Base-by-base conservation (phyloP, 768 basidiomycete species). In the Polyporus arcularius region DNA sequence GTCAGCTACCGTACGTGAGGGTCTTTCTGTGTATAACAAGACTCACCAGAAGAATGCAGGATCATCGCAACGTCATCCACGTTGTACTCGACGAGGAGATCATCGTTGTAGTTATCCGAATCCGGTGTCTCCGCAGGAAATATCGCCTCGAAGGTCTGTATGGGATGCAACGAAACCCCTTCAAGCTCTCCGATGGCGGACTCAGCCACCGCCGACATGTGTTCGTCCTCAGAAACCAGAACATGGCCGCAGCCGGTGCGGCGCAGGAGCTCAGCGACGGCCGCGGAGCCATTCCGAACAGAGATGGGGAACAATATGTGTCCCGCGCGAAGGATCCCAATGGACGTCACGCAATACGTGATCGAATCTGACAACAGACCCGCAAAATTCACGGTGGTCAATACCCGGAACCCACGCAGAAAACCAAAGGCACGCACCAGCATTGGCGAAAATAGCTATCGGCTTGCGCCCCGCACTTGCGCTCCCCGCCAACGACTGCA, bases 231-330 rank as follows among this genome's bases (percentile, higher is more conserved):
- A 15, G 58, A 55, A 15, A 60, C 35, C 28, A 60, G 18, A 6
- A 60, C 11, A 16, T 39, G 28, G 0, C 1, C 31, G 10, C 46
- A 53, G 12, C 30, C 15, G 1, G 58, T 60, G 15, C 47, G 52
- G 5, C 42, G 52, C 21, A 60, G 46, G 0, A 77, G 69, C 32
- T 76, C 66, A 0, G 74, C 74, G 4, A 75, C 61, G 0, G 68
- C 71, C 1, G 53, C 57, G 9, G 65, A 64, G n/a, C 75, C 73
- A 57, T 75, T 75, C 2, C 72, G 67, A 4, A 65, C 63, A 8
- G 75, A 74, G 47, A 76, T 67, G 3, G 75, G 72, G 65, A 79
- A 78, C 1, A 68, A 63, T 30, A 49, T 47, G 30, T 51, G 54
- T 31, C 67, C 68, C 9, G 66, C 63, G 4, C 67, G 48, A 18